Evolutionary conservation across 441 rosid genomes (phyloP).

Genomic region (Rhodomyrtus psidioides): DNA sequence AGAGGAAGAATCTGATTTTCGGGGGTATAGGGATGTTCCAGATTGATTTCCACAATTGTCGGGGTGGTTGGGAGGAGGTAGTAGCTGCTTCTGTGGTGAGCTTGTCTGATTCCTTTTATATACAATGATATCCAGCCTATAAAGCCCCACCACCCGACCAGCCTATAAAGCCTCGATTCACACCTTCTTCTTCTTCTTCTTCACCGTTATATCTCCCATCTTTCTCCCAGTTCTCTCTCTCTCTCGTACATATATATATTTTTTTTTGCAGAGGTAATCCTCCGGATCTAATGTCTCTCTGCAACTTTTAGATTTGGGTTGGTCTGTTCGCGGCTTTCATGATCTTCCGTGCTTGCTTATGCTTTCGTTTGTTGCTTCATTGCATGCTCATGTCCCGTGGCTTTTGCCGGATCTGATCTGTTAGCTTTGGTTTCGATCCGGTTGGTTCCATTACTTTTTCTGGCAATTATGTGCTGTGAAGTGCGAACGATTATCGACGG

Average conservation of each 20-base stretch:
- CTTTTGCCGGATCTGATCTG: background rate
- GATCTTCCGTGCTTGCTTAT: background rate
- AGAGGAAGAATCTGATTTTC: no score
- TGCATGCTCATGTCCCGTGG: background rate
- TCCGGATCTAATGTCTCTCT: background rate
- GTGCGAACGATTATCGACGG: background rate
- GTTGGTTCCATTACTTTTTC: background rate
- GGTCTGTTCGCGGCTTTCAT: background rate
- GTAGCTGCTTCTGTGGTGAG: no score
- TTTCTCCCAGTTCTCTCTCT: background rate
- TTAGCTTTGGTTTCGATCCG: background rate
- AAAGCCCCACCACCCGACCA: background rate
- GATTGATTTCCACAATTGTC: no score
- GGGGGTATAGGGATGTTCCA: no score
- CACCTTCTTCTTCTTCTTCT: background rate
- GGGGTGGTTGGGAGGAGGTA: no score
- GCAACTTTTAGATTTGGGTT: background rate
- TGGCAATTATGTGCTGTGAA: background rate
- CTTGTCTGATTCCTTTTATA: no score
- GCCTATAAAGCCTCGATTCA: background rate
- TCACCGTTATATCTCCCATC: background rate
- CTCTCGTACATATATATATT: background rate
- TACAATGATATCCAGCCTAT: no score
- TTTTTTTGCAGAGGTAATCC: background rate
- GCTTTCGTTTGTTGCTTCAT: background rate